Base-by-base conservation (phyloP, 202 grass and related monocot species). In the Saccharum hybrid region DNA sequence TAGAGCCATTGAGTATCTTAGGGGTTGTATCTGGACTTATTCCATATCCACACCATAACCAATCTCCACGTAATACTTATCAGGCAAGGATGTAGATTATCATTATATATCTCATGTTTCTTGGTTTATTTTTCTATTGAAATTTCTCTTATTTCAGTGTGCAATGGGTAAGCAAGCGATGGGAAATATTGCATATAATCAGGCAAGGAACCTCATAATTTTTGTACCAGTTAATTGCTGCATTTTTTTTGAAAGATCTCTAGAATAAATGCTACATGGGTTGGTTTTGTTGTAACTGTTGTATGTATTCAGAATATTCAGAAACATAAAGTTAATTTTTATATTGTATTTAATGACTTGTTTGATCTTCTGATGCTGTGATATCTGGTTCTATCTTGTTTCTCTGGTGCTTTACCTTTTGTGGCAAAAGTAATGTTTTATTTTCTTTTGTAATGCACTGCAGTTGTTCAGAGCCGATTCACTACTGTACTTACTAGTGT, bases 111-210 rank as follows among this genome's bases (percentile, higher is more conserved):
- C 37, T 68, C 21, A 11, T 30, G 26, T 16, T 74, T 69, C 72
- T 86, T 60, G 26, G 66, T 61, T 74, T 61, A 49, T 67, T 45
- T 41, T 81, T 18, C 28, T 86, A 18, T 82, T 82, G 80, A 76
- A 11, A 10, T 41, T 85, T 63, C 57, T 63, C 67, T 38, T 88
- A 52, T 88, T 86, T 41, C 68, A 95, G 96, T 98, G 96, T 85
- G 96, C 96, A 6, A 98, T 98, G 96, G 96, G 96, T 84, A 98
- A 98, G 71, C 96, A 98, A 91, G 96, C 96, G 1, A 98, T 98
- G 96, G 96, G 92, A 72, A 98, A 98, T 85, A 92, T 98, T 68
- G 96, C 88, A 1, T 98, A 91, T 84, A 52, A 52, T 77, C 96
- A 95, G 96, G 96, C 84, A 98, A 88, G 88, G 33, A 70, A 41